Base-by-base conservation (phyloP, 2,329 filamentous ascomycete genomes). In the Torrubiellomyces zombiae region DNA sequence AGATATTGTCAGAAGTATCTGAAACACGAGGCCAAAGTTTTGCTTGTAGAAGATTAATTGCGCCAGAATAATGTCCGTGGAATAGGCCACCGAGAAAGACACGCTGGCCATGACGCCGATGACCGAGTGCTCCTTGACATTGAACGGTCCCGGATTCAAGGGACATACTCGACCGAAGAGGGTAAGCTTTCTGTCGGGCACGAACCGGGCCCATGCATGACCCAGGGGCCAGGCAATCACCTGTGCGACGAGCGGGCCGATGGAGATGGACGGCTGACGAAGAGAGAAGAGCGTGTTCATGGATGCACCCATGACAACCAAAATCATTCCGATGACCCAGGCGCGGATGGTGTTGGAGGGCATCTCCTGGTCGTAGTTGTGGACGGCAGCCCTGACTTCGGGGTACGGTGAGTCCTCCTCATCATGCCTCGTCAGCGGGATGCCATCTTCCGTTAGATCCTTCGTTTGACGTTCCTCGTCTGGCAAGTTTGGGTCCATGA, bases 31-130 rank as follows among this genome's bases (percentile, higher is more conserved):
- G 12, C 74, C 73, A 38, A 77, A 77, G 30, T 72, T 55, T 37
- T 78, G 64, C 42, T 74, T 69, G 43, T 82, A 82, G 38, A 80
- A 81, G 10, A 74, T 61, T 11, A 68, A 51, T 47, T 80, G 75
- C 0, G 75, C 75, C 3, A 80, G 55, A 21, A 83, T 64, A 16
- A 80, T 73, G 35, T 82, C 76, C 1, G 75, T 81, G 1, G 75
- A 74, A 37, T 82, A 82, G 4, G 75, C 72, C 5, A 63, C 69
- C 24, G 55, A 72, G 34, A 79, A 77, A 5, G 73, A 71, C 5
- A 78, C 72, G 40, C 75, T 69, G 10, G 77, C 74, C 68, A 75
- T 75, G 35, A 75, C 66, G 11, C 71, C 66, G 28, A 78, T 75
- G 31, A 78, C 62, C 20, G 67, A 51, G 41, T 77, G 73, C 40